Conservation (phyloP, 2,329 filamentous ascomycete species). For the Lachnellula arida region DNA sequence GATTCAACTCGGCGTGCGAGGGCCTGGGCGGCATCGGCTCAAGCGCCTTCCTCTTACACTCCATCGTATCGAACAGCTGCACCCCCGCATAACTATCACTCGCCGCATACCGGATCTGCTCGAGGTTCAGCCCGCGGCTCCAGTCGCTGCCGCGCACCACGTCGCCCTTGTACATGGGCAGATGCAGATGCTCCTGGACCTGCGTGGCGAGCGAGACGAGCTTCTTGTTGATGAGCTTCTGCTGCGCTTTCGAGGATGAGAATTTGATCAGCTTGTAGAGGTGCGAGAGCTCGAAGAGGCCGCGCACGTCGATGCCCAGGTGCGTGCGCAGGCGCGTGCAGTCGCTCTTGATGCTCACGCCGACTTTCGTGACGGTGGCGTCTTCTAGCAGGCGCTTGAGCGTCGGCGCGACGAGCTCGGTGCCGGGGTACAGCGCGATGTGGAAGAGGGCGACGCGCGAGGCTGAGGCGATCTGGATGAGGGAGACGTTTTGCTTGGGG, state of each 20-base stretch:
- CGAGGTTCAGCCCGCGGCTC: slow-evolving; percentile 54
- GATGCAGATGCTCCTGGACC: slow-evolving; percentile 63
- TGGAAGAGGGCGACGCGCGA: slow-evolving; percentile 79
- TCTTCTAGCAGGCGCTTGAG: slow-evolving; percentile 71
- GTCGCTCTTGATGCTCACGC: slow-evolving; percentile 71
- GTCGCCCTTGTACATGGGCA: slow-evolving; percentile 71
- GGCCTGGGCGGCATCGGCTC: slow-evolving; percentile 68
- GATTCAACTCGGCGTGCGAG: slow-evolving; percentile 59
- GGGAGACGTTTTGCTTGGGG: slow-evolving; percentile 65
- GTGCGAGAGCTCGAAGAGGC: slow-evolving; percentile 77
- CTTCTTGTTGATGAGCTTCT: slow-evolving; percentile 57
- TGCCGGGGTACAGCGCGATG: slow-evolving; percentile 56
- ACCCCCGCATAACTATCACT: slow-evolving; percentile 78
- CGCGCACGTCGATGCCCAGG: slow-evolving; percentile 59
- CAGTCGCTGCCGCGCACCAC: slow-evolving; percentile 70
- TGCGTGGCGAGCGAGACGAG: slow-evolving; percentile 64
- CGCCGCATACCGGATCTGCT: slow-evolving; percentile 71
- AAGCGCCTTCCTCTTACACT: slow-evolving; percentile 61
- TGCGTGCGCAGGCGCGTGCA: slow-evolving; percentile 62
- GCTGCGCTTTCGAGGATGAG: slow-evolving; percentile 43
- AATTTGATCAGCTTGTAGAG: slow-evolving; percentile 73
- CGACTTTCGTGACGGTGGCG: slow-evolving; percentile 63
- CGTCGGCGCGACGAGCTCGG: slow-evolving; percentile 63
- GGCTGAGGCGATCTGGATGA: slow-evolving; percentile 78
- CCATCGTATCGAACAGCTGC: slow-evolving; percentile 67